Conservation (phyloP, 345 rosid species). For the Gossypium raimondii region DNA sequence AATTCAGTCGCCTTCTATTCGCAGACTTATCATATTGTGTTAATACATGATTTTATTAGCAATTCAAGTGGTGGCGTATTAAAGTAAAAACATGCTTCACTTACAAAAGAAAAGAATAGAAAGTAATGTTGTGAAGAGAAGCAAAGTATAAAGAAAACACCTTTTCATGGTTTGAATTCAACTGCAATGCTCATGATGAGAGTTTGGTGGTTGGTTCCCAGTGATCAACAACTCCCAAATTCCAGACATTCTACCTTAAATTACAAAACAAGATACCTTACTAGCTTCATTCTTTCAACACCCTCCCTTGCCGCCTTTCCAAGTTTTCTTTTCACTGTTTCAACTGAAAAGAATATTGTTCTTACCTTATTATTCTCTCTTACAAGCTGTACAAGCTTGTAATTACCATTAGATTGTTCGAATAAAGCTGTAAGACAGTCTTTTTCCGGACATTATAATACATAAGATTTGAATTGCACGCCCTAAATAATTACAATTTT, state of each 20-base stretch:
- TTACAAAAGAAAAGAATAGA: neutral
- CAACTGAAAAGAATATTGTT: neutral
- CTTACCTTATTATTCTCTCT: no score
- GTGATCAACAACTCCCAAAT: neutral
- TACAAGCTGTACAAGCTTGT: no score
- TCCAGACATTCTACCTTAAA: slow-evolving; percentile 22
- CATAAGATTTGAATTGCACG: no score
- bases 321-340: slow-evolving; percentile 15
- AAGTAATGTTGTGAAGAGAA: slow-evolving; percentile 9
- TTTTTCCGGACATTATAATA: no score
- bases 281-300: neutral
- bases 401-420: no score
- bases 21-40: neutral
- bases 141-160: neutral
- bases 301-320: slow-evolving; percentile 16
- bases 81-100: neutral
- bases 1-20: neutral
- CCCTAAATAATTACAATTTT: no score
- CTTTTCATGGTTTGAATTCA: neutral
- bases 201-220: slow-evolving; percentile 15
- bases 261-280: slow-evolving; percentile 36
- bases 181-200: slow-evolving; percentile 21
- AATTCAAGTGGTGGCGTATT: no score
- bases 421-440: no score
- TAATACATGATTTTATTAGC: neutral